Evolutionary conservation across 176 grass and related monocot genomes (phyloP).

Genomic region (Triticum dicoccoides): DNA sequence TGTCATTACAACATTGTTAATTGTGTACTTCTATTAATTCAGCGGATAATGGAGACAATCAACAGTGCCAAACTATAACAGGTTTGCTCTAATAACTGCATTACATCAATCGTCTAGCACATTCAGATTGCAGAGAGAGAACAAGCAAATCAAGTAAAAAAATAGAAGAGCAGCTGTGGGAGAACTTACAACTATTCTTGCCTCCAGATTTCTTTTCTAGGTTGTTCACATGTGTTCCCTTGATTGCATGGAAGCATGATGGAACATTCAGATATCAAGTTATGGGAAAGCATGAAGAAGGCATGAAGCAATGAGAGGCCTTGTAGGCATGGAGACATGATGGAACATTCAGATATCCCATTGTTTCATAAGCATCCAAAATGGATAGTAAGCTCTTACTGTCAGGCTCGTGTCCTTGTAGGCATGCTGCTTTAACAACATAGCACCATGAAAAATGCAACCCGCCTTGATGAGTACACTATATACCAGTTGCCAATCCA

Average conservation of each 20-base stretch:
- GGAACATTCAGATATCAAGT: constrained; percentile 68
- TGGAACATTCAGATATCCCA: background rate
- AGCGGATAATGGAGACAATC: too few relatives aligned
- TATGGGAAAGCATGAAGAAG: constrained; percentile 38
- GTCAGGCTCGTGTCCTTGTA: constrained; percentile 59
- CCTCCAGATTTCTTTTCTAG: too few relatives aligned
- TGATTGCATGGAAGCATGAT: constrained; percentile 71
- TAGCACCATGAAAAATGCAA: constrained; percentile 66
- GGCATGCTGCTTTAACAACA: constrained; percentile 66
- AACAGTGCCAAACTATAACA: too few relatives aligned
- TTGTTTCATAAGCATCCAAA: constrained; percentile 60
- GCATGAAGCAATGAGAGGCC: constrained; percentile 61
- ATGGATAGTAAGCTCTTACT: constrained; percentile 58
- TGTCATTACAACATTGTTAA: too few relatives aligned
- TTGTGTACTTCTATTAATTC: too few relatives aligned
- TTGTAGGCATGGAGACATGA: background rate
- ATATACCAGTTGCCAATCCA: constrained; percentile 51
- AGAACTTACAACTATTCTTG: too few relatives aligned
- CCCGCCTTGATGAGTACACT: constrained; percentile 54
- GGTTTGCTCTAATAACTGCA: too few relatives aligned
- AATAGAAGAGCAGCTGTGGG: too few relatives aligned
- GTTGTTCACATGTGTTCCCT: too few relatives aligned
- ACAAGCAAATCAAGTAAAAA: too few relatives aligned
- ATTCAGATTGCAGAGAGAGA: too few relatives aligned
- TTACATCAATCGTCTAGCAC: too few relatives aligned